phyloP scores from a whole-genome alignment of 306 rosid species.

The Fragaria vesca region DNA sequence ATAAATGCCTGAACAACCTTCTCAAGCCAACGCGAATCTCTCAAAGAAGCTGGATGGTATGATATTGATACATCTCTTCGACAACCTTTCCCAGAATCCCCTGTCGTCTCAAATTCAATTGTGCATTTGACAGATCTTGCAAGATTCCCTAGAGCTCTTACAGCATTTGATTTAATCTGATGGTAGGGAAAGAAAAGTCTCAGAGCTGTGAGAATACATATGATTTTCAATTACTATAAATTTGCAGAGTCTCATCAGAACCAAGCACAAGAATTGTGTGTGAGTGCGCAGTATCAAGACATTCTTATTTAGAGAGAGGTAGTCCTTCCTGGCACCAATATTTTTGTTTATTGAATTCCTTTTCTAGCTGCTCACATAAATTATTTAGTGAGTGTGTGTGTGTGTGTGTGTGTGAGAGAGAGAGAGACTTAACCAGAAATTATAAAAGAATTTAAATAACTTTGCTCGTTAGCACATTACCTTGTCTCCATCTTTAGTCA shows the following conservation, averaged over 20 bases:
- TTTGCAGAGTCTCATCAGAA: background rate
- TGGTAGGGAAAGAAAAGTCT: background rate
- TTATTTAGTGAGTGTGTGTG: background rate
- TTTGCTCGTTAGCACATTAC: slow-evolving; percentile 30
- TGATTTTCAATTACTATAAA: background rate
- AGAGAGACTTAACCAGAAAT: background rate
- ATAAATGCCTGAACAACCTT: slow-evolving; percentile 73
- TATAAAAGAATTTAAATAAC: background rate
- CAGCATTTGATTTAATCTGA: slow-evolving; percentile 97
- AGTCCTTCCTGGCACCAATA: background rate
- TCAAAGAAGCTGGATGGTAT: slow-evolving; percentile 36
- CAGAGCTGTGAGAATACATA: background rate
- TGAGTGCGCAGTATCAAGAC: background rate
- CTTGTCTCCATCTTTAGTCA: slow-evolving; percentile 91
- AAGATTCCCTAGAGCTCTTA: slow-evolving; percentile 95
- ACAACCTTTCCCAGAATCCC: slow-evolving; percentile 24
- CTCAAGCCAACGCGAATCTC: slow-evolving; percentile 52
- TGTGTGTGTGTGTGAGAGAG: background rate
- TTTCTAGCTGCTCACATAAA: background rate
- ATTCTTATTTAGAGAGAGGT: background rate
- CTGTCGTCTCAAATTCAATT: slow-evolving; percentile 26
- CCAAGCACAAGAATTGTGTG: background rate
- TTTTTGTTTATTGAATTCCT: background rate
- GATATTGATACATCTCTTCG: slow-evolving; percentile 25
- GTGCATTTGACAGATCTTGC: slow-evolving; percentile 69